A percentile compares a stretch with the other conserved stretches of the same genome.
These are phyloP conservation scores for Bipolaris zeicola DNA, from an alignment of 2,329 filamentous ascomycete species.

Conservation along the genomic window DNA sequence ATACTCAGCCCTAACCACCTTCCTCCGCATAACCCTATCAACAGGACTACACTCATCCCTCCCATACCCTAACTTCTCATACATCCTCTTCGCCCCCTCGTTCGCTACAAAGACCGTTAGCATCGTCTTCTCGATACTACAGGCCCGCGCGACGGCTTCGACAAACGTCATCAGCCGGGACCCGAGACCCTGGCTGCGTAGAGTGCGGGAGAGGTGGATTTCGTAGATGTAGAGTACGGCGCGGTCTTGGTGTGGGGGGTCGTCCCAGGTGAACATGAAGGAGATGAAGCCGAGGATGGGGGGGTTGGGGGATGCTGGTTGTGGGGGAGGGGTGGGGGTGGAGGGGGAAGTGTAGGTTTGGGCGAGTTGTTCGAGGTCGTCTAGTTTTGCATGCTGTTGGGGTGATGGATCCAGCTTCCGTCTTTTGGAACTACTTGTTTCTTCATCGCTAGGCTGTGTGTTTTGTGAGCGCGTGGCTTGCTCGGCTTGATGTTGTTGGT, in stretches of 20 bases:
- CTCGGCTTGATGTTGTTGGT: background rate
- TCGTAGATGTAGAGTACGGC: conserved; percentile 80
- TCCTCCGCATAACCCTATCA: conserved; percentile 46
- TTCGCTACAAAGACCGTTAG: conserved; percentile 74
- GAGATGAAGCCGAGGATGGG: conserved; percentile 55
- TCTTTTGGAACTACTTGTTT: background rate
- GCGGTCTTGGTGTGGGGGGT: conserved; percentile 46
- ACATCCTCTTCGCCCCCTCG: conserved; percentile 62
- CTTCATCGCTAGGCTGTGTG: no score
- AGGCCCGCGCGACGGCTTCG: conserved; percentile 59
- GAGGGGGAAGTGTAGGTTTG: background rate
- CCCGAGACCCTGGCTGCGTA: conserved; percentile 69
- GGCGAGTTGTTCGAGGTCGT: background rate
- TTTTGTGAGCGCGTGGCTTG: background rate
- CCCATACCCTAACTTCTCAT: conserved; percentile 63
- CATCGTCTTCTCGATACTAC: conserved; percentile 70
- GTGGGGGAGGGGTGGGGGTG: background rate
- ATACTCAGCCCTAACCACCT: conserved; percentile 32
- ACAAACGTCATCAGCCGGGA: conserved; percentile 63
- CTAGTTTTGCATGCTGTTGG: background rate
- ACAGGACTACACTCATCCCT: conserved; percentile 60
- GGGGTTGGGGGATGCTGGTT: background rate
- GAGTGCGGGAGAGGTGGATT: conserved; percentile 66
- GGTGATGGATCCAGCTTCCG: background rate
- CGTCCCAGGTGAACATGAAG: conserved; percentile 72